Conservation (phyloP, 768 basidiomycete genomes). For the Rhodotorula toruloides region DNA sequence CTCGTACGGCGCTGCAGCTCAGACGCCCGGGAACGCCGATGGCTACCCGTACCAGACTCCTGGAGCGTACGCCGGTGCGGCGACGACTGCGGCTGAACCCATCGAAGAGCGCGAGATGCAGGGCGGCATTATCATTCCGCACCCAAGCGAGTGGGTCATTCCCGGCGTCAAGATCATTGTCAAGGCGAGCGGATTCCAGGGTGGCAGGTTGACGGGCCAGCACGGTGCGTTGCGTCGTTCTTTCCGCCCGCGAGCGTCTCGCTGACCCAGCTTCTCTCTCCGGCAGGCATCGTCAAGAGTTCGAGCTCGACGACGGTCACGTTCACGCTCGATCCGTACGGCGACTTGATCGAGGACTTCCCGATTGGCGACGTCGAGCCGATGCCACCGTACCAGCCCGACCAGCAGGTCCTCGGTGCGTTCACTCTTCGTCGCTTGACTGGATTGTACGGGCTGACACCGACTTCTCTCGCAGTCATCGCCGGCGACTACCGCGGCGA, state of each 20-base stretch:
- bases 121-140: neutral
- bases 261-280: neutral
- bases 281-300: constrained; percentile 16
- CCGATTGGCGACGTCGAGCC: constrained; percentile 14
- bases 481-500: constrained; percentile 24
- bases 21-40: constrained; percentile 18
- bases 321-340: constrained; percentile 31
- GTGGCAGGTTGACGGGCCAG: constrained; percentile 16
- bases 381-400: constrained; percentile 22
- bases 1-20: constrained; percentile 20
- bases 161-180: constrained; percentile 9
- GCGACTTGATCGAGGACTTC: constrained; percentile 21
- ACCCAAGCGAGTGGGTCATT: constrained; percentile 28
- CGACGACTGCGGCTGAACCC: constrained; percentile 33
- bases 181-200: constrained; percentile 23
- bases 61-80: constrained; percentile 26
- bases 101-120: constrained; percentile 19
- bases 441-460: neutral
- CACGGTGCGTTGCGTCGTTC: constrained; percentile 15
- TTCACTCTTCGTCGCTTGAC: neutral
- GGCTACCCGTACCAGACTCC: constrained; percentile 31
- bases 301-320: neutral
- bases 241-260: neutral
- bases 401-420: constrained; percentile 21
- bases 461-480: constrained; percentile 5